Percentiles rank a stretch among this genome's conserved stretches.
Evolutionary conservation across 768 basidiomycete species (phyloP).

Genomic region (Trametes cingulata): DNA sequence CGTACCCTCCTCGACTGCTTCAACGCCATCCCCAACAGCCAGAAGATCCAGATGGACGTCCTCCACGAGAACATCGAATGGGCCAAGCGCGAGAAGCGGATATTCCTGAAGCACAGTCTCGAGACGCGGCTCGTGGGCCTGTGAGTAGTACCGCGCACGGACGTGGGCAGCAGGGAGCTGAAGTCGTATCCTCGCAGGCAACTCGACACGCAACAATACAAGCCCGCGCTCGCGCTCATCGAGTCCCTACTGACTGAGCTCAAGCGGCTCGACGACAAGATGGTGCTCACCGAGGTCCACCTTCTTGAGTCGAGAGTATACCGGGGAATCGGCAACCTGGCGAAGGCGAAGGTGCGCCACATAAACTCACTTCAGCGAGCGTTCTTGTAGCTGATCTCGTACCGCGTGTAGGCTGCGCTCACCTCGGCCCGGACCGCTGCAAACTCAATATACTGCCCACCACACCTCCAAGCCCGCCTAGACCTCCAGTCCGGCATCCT

Average conservation of each 20-base stretch:
- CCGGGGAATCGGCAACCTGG: constrained; percentile 83
- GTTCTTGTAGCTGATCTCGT: not conserved
- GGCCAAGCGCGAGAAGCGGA: constrained; percentile 89
- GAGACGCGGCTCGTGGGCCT: constrained; percentile 85
- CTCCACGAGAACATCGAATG: constrained; percentile 89
- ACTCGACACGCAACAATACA: constrained; percentile 74
- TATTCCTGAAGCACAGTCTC: constrained; percentile 93
- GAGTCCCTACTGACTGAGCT: constrained; percentile 89
- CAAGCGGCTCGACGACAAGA: constrained; percentile 93
- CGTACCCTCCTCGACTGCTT: constrained; percentile 94
- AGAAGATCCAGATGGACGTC: constrained; percentile 78
- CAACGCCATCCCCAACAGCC: constrained; percentile 70
- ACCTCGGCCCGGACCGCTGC: constrained; percentile 92
- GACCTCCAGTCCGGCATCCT: constrained; percentile 79
- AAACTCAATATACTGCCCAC: constrained; percentile 92
- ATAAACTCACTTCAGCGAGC: not conserved
- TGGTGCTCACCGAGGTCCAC: constrained; percentile 96
- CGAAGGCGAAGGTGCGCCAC: constrained; percentile 78
- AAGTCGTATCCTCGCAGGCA: constrained; percentile 44
- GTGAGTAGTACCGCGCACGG: constrained; percentile 37
- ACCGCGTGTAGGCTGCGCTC: constrained; percentile 67
- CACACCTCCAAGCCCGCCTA: constrained; percentile 58
- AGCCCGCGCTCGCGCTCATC: constrained; percentile 77
- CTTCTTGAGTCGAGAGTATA: constrained; percentile 91
- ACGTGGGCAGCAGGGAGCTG: not conserved